A percentile compares a stretch with the other conserved stretches of the same genome.
Evolutionary conservation across 495 filamentous ascomycete species (phyloP).

Genomic region (Paragyromitra xinjiangensis): DNA sequence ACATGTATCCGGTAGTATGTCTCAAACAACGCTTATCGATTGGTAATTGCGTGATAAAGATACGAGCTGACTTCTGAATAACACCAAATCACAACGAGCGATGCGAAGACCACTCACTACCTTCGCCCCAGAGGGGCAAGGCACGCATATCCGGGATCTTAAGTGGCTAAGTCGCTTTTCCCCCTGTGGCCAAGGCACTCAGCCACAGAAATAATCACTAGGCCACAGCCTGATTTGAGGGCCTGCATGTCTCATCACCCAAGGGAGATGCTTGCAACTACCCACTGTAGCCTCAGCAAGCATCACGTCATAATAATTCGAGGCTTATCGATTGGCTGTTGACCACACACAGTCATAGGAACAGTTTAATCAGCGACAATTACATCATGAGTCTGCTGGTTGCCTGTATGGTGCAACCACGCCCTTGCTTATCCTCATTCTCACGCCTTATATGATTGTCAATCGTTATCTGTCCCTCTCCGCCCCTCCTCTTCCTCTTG

Average conservation of each 20-base stretch:
- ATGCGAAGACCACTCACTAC: too few species aligned
- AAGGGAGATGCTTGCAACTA: background rate
- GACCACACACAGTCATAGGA: background rate
- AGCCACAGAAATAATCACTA: too few species aligned
- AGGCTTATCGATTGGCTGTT: constrained; percentile 46
- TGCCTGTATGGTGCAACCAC: background rate
- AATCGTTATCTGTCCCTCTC: constrained; percentile 5
- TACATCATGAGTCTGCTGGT: constrained; percentile 28
- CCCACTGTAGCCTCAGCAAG: background rate
- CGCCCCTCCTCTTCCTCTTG: background rate
- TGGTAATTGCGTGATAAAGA: background rate
- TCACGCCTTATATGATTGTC: constrained; percentile 21
- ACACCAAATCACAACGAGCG: background rate
- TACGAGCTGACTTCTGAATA: background rate
- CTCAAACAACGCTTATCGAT: background rate
- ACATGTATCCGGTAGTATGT: background rate
- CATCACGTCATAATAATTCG: background rate
- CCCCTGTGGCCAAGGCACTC: background rate
- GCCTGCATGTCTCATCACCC: too few species aligned
- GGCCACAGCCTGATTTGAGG: too few species aligned
- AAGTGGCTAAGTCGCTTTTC: too few species aligned
- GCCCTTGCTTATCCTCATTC: background rate
- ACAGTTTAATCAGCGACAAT: constrained; percentile 11
- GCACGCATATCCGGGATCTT: too few species aligned
- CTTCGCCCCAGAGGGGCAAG: too few species aligned